Conservation (phyloP, 345 rosid species). For the Sisymbrium altissimum region DNA sequence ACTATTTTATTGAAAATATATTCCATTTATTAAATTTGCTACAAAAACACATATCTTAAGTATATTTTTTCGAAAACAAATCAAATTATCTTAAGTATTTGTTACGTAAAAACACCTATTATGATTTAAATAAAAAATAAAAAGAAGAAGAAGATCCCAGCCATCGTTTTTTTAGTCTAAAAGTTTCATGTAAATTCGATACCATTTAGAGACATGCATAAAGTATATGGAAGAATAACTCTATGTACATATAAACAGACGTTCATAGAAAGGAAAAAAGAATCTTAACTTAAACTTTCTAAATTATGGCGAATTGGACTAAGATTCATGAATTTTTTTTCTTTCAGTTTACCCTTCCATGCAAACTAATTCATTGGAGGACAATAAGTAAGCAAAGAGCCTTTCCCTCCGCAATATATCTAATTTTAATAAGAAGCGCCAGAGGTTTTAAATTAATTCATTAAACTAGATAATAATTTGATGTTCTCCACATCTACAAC, state of each 20-base stretch:
- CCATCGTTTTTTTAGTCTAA: background rate
- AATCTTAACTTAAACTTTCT: background rate
- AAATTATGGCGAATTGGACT: background rate
- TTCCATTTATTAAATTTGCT: background rate
- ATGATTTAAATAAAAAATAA: background rate
- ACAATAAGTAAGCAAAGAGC: background rate
- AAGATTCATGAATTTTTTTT: background rate
- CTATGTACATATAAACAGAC: background rate
- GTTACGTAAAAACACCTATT: background rate
- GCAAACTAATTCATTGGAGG: constrained; percentile 5
- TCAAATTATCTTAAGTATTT: background rate
- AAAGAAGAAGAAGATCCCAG: too few species aligned
- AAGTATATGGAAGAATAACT: background rate
- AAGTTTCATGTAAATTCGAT: background rate
- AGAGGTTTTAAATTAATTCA: background rate
- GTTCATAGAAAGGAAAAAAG: background rate
- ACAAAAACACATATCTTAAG: background rate
- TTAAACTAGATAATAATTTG: background rate
- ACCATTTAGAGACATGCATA: background rate
- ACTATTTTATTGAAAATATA: background rate
- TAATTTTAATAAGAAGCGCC: constrained; percentile 4
- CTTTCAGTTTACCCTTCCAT: background rate
- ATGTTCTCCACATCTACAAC: constrained; percentile 11
- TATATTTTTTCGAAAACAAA: too few species aligned
- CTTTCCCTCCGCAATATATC: background rate